Evolutionary conservation across 345 rosid genomes (phyloP).

Genomic region (Odontarrhena argentea): DNA sequence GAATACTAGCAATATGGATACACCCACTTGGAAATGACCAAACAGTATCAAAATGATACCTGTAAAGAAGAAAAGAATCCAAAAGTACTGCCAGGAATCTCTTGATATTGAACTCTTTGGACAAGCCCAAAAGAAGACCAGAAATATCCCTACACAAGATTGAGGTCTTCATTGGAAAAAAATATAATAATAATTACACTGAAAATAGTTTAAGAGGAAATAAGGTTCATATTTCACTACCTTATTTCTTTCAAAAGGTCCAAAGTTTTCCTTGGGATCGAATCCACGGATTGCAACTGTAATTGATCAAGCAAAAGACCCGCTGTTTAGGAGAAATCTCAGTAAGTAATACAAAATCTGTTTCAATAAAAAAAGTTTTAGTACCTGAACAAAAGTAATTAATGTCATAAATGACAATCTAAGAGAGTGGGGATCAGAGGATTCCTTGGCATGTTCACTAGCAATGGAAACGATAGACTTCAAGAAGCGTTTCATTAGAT

Average conservation of each 20-base stretch:
- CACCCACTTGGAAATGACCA: neutral
- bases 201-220: slow-evolving; percentile 13
- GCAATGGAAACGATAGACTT: slow-evolving; percentile 71
- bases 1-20: slow-evolving; percentile 18
- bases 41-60: slow-evolving; percentile 50
- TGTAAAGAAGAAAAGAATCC: slow-evolving; percentile 62
- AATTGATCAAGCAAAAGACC: slow-evolving; percentile 34
- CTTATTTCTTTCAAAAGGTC: slow-evolving; percentile 69
- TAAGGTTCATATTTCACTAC: slow-evolving; percentile 41
- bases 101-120: slow-evolving; percentile 74
- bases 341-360: slow-evolving; percentile 12
- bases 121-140: slow-evolving; percentile 62
- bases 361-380: slow-evolving; percentile 4
- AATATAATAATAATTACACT: neutral
- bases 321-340: slow-evolving; percentile 10
- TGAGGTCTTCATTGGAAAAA: slow-evolving; percentile 21
- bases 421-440: slow-evolving; percentile 64
- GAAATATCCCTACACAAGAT: slow-evolving; percentile 58
- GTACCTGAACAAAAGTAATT: slow-evolving; percentile 87
- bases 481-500: slow-evolving; percentile 73
- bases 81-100: slow-evolving; percentile 67
- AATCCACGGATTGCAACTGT: slow-evolving; percentile 67
- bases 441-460: slow-evolving; percentile 61
- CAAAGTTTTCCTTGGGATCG: slow-evolving; percentile 71
- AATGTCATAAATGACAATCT: slow-evolving; percentile 71